These are phyloP conservation scores for Phaeomoniella chlamydospora DNA, from an alignment of 2,329 filamentous ascomycete species.

Conservation along the genomic window DNA sequence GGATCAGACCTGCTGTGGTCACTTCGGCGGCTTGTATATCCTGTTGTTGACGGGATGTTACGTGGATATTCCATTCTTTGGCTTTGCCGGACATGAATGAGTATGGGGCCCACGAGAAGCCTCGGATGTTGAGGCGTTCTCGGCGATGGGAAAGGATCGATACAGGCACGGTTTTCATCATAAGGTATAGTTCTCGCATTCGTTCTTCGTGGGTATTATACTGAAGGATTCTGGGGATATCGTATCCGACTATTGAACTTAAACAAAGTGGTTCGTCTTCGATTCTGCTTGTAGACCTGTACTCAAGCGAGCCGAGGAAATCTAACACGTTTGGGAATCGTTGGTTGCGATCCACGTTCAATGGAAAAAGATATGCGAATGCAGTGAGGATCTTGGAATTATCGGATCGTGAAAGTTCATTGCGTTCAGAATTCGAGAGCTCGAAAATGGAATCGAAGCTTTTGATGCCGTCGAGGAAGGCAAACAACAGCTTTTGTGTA, in stretches of 20 bases:
- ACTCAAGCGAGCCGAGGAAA: slow-evolving; percentile 1
- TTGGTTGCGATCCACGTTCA: neutral
- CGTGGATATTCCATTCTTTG: too few species aligned
- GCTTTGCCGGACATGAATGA: too few species aligned
- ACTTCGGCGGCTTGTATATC: too few species aligned
- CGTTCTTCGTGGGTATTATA: too few species aligned
- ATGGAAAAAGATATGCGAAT: neutral
- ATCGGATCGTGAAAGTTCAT: neutral
- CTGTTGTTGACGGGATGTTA: too few species aligned
- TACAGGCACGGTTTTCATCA: neutral
- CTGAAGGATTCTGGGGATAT: neutral
- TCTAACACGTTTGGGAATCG: neutral
- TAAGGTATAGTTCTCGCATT: too few species aligned
- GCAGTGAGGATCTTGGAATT: neutral
- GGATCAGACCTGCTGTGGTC: too few species aligned
- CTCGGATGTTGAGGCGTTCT: neutral
- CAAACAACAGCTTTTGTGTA: neutral
- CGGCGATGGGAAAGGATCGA: slow-evolving; percentile 1
- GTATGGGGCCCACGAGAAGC: slow-evolving; percentile 1
- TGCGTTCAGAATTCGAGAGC: neutral
- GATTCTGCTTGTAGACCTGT: neutral
- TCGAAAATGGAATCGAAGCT: neutral
- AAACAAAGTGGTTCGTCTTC: slow-evolving; percentile 2
- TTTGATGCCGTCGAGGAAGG: neutral
- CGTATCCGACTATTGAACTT: neutral